Conservation (phyloP, 2,329 filamentous ascomycete species). For the Penicillium italicum region DNA sequence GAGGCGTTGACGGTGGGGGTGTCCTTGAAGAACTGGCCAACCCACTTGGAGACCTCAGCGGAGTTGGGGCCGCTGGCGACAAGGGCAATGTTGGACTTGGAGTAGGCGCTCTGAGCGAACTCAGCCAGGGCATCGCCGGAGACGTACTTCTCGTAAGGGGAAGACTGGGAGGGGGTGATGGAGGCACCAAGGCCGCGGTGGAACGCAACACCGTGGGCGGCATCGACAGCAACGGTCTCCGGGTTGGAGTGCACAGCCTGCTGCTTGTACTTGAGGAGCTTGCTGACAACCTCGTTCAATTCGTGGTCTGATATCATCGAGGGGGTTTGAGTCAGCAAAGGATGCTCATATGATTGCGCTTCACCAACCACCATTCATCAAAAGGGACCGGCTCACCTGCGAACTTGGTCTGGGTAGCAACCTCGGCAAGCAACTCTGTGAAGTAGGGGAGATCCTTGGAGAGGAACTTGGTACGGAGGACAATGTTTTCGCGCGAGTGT, state of each 20-base stretch:
- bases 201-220: constrained; percentile 82
- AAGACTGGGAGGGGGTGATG: constrained; percentile 67
- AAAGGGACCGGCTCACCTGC: constrained; percentile 50
- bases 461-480: constrained; percentile 92
- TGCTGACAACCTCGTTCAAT: constrained; percentile 81
- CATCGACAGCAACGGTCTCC: constrained; percentile 73
- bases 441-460: constrained; percentile 96
- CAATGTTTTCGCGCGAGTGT: constrained; percentile 88
- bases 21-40: constrained; percentile 83
- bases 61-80: constrained; percentile 83
- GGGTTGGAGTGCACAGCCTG: constrained; percentile 62
- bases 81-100: constrained; percentile 85
- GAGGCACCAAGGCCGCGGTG: constrained; percentile 85
- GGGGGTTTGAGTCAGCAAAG: constrained; percentile 15
- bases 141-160: constrained; percentile 70
- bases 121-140: constrained; percentile 68
- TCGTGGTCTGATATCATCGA: constrained; percentile 65
- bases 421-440: constrained; percentile 89
- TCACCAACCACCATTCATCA: neutral
- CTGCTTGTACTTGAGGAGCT: constrained; percentile 73
- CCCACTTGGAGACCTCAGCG: constrained; percentile 78
- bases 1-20: constrained; percentile 53
- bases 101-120: constrained; percentile 76
- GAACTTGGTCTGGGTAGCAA: constrained; percentile 83
- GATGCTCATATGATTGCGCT: neutral